Percentiles rank a stretch among this genome's conserved stretches.
These are phyloP conservation scores for Somion occarium DNA, from an alignment of 1,284 basidiomycete species.

Conservation along the genomic window DNA sequence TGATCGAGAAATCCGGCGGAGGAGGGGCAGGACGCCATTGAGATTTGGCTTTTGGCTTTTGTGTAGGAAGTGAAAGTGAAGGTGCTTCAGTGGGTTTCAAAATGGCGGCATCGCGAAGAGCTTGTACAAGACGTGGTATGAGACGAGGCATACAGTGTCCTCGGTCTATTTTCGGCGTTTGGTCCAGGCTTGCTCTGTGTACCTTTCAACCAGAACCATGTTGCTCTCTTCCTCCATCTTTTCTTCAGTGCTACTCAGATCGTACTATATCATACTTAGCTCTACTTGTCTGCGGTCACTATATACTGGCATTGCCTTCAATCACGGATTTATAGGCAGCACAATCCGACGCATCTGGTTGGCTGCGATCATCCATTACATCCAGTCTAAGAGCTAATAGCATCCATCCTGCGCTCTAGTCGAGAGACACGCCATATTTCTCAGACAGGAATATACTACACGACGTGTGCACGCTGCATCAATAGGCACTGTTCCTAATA, in stretches of 20 bases:
- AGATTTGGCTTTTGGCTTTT: constrained; percentile 8
- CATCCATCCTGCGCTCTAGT: background rate
- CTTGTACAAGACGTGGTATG: constrained; percentile 52
- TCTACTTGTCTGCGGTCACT: no score
- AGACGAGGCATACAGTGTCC: constrained; percentile 69
- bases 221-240: no score
- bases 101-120: constrained; percentile 27
- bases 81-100: background rate
- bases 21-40: constrained; percentile 26
- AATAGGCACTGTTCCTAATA: background rate
- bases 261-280: no score
- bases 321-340: no score
- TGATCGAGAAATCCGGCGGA: constrained; percentile 38
- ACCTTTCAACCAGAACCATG: no score
- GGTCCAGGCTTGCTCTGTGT: no score
- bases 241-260: no score
- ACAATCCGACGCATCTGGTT: background rate
- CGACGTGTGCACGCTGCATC: background rate
- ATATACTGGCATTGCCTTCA: no score
- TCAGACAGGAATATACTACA: background rate
- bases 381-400: background rate
- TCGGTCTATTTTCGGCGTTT: no score
- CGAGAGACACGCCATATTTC: no score
- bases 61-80: background rate
- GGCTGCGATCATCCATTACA: background rate